phyloP scores from a whole-genome alignment of 208 protist species.

The Herpetomonas samuelpessoai region DNA sequence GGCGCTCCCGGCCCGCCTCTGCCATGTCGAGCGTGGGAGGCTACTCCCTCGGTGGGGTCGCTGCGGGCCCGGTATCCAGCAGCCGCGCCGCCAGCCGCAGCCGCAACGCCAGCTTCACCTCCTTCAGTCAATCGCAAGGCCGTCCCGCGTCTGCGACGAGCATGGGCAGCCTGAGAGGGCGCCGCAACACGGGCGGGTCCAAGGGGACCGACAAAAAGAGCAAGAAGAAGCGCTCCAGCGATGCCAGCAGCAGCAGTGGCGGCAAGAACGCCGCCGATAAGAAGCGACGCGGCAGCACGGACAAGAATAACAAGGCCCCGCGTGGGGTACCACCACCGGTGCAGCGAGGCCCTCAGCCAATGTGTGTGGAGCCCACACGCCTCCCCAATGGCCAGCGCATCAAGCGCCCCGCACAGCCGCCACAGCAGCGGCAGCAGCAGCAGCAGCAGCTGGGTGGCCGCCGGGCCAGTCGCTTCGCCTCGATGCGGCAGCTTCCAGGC shows the following conservation, averaged over 20 bases:
- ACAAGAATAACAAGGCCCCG: slow-evolving; percentile 6
- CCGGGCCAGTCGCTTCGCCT: neutral
- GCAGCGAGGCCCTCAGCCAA: slow-evolving; percentile 46
- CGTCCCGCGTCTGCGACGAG: too few relatives aligned
- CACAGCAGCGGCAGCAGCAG: neutral
- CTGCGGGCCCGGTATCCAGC: neutral
- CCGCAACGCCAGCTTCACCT: too few relatives aligned
- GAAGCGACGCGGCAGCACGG: neutral
- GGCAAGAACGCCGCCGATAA: neutral
- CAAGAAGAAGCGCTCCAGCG: neutral
- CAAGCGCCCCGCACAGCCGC: slow-evolving; percentile 8
- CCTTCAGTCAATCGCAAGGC: too few relatives aligned
- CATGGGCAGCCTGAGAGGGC: too few relatives aligned
- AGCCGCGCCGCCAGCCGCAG: neutral
- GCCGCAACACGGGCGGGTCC: neutral
- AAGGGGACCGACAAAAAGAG: slow-evolving; percentile 7
- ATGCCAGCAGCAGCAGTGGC: neutral
- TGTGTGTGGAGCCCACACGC: slow-evolving; percentile 23
- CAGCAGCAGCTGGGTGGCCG: neutral
- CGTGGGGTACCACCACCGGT: slow-evolving; percentile 14
- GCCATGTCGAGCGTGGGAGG: too few relatives aligned
- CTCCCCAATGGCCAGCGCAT: slow-evolving; percentile 26
- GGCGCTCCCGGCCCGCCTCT: too few relatives aligned
- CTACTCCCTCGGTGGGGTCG: too few relatives aligned
- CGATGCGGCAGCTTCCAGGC: neutral